These are phyloP conservation scores for Corymbia calophylla DNA, from an alignment of 441 rosid species.

Conservation along the genomic window DNA sequence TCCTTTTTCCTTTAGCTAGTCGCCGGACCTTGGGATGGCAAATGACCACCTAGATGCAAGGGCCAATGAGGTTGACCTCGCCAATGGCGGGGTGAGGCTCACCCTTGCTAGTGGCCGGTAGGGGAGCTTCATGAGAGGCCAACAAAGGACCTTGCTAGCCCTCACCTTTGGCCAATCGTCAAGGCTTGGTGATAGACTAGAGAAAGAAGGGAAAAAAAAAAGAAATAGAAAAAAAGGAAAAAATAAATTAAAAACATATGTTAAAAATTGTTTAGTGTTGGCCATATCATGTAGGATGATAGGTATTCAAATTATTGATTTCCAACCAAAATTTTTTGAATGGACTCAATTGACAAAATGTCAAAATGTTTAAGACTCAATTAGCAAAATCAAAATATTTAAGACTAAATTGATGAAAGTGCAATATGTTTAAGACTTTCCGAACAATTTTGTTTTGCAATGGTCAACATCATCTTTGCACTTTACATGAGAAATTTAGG, in stretches of 20 bases:
- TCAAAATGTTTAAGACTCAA: no score
- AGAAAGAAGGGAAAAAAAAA: not conserved
- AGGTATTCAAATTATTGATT: fast-evolving
- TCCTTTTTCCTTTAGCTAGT: not conserved
- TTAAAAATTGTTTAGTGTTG: no score
- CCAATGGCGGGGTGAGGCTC: no score
- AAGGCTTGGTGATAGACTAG: fast-evolving
- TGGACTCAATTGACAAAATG: no score
- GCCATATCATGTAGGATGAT: no score
- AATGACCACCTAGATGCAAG: not conserved
- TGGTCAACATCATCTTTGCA: not conserved
- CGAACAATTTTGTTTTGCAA: no score
- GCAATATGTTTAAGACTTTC: fast-evolving
- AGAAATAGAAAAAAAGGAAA: not conserved
- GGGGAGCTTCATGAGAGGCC: not conserved
- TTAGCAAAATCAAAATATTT: no score
- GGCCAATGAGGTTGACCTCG: fast-evolving
- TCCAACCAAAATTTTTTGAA: no score
- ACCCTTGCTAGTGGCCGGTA: fast-evolving
- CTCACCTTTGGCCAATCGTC: not conserved
- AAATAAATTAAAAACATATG: no score
- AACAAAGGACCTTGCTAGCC: not conserved
- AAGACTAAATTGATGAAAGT: no score
- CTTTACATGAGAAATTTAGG: not conserved
- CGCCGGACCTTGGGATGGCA: not conserved